Percentiles rank a stretch among this genome's conserved stretches.
Evolutionary conservation across 495 filamentous ascomycete species (phyloP).

Genomic region (Xylaria palmicola): DNA sequence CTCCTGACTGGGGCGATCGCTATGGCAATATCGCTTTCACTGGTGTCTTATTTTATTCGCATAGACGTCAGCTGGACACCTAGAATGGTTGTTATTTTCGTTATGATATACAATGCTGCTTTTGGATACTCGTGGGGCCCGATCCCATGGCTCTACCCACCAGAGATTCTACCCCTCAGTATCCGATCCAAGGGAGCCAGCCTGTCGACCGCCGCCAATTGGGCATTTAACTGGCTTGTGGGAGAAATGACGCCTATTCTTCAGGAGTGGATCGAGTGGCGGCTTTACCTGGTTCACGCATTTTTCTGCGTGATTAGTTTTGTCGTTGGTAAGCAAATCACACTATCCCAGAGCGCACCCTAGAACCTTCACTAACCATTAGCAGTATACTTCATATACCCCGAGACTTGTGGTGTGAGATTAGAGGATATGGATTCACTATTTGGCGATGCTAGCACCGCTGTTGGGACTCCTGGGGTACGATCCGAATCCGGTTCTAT

Average conservation of each 20-base stretch:
- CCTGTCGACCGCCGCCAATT: constrained; percentile 93
- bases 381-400: constrained; percentile 92
- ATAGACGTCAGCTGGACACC: constrained; percentile 77
- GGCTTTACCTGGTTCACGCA: constrained; percentile 89
- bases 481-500: constrained; percentile 70
- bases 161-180: constrained; percentile 94
- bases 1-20: constrained; percentile 86
- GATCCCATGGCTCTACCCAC: constrained; percentile 96
- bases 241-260: constrained; percentile 91
- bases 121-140: constrained; percentile 99
- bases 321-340: constrained; percentile 75
- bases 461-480: constrained; percentile 52
- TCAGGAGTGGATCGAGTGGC: constrained; percentile 87
- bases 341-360: not conserved
- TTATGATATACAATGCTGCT: constrained; percentile 97
- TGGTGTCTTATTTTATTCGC: constrained; percentile 94
- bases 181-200: constrained; percentile 97
- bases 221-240: constrained; percentile 98
- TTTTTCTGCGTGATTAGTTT: constrained; percentile 98
- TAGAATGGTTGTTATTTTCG: constrained; percentile 83
- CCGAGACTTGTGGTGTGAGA: constrained; percentile 90
- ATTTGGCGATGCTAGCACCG: constrained; percentile 84
- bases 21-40: constrained; percentile 87
- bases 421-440: constrained; percentile 93
- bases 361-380: constrained; percentile 20